phyloP scores from a whole-genome alignment of 306 rosid species.

The Acacia confusa region DNA sequence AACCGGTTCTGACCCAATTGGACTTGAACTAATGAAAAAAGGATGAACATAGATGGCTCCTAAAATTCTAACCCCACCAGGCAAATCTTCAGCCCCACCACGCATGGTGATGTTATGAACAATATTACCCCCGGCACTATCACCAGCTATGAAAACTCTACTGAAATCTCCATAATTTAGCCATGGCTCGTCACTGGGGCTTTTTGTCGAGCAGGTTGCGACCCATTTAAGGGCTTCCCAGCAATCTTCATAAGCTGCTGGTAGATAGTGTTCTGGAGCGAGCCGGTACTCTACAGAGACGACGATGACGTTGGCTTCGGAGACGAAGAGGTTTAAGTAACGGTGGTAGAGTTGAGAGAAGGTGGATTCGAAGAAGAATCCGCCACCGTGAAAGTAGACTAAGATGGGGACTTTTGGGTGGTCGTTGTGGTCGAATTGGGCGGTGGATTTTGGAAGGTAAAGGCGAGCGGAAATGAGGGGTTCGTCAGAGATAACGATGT shows the following conservation, averaged over 20 bases:
- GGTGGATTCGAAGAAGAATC: constrained; percentile 40
- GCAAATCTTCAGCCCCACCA: constrained; percentile 37
- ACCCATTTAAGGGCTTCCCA: constrained; percentile 49
- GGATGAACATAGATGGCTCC: constrained; percentile 48
- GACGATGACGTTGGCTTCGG: constrained; percentile 33
- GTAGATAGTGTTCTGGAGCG: constrained; percentile 45
- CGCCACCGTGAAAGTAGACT: constrained; percentile 52
- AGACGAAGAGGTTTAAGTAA: constrained; percentile 37
- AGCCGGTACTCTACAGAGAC: constrained; percentile 47
- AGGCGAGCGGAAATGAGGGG: constrained; percentile 44
- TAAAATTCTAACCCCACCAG: constrained; percentile 24
- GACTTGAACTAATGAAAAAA: constrained; percentile 41
- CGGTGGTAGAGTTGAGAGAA: constrained; percentile 43
- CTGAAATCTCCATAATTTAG: constrained; percentile 34
- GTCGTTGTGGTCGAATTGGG: not conserved
- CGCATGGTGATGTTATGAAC: constrained; percentile 46
- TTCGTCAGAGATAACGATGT: constrained; percentile 37
- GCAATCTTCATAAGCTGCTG: constrained; percentile 40
- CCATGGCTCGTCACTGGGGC: constrained; percentile 42
- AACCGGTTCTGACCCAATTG: constrained; percentile 31
- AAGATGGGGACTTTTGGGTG: constrained; percentile 35
- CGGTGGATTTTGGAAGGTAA: constrained; percentile 23
- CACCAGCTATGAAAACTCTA: constrained; percentile 46
- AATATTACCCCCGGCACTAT: constrained; percentile 55
- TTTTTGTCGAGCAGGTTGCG: not conserved